These are phyloP conservation scores for Macrocybe gigantea DNA, from an alignment of 768 basidiomycete genomes.

Conservation along the genomic window DNA sequence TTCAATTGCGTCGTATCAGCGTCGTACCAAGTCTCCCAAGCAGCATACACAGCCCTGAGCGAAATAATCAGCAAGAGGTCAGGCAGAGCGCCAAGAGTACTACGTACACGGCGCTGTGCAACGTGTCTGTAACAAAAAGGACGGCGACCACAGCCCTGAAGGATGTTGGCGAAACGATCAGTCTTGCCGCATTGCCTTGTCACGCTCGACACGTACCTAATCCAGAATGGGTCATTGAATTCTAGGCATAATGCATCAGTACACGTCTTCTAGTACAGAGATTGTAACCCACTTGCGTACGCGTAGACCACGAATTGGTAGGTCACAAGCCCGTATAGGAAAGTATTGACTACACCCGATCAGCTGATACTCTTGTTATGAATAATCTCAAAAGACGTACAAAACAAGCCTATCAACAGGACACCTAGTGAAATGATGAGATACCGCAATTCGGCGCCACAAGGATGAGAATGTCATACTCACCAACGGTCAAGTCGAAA, in stretches of 20 bases:
- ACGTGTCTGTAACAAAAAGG: slow-evolving; percentile 25
- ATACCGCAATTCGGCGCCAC: too few relatives aligned
- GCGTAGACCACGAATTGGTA: slow-evolving; percentile 32
- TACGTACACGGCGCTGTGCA: slow-evolving; percentile 26
- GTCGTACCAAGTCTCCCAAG: slow-evolving; percentile 21
- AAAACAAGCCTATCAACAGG: slow-evolving; percentile 19
- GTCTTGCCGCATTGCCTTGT: not conserved
- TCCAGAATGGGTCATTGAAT: slow-evolving; percentile 26
- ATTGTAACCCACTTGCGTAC: slow-evolving; percentile 16
- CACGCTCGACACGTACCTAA: slow-evolving; percentile 13
- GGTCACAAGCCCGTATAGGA: slow-evolving; percentile 28
- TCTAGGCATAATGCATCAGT: slow-evolving; percentile 13
- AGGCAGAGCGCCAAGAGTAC: slow-evolving; percentile 2
- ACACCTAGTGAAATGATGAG: slow-evolving; percentile 11
- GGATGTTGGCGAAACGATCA: not conserved
- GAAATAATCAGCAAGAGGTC: not conserved
- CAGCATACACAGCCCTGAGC: slow-evolving; percentile 22
- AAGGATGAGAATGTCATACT: not conserved
- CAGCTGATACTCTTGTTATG: not conserved
- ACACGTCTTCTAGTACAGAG: slow-evolving; percentile 1
- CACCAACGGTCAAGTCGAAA: slow-evolving; percentile 24
- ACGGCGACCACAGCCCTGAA: slow-evolving; percentile 22
- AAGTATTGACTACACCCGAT: slow-evolving; percentile 17
- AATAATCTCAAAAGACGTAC: slow-evolving; percentile 8
- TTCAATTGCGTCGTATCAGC: not conserved